Conservation (phyloP, 78 protist species). For the Dictyostelium capitatum region DNA sequence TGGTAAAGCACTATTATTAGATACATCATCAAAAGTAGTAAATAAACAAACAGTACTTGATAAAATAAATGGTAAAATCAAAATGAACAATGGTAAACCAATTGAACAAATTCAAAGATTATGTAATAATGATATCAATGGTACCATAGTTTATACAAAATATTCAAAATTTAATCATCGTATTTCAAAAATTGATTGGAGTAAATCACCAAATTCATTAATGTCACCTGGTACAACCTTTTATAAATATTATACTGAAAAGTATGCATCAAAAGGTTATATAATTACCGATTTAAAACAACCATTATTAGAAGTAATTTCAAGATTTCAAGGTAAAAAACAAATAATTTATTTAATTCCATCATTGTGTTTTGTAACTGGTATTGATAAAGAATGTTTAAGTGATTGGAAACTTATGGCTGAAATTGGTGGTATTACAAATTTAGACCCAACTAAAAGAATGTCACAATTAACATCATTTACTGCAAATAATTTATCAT, state of each 20-base stretch:
- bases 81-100: background rate
- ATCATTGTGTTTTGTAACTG: constrained; percentile 4
- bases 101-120: background rate
- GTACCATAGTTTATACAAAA: constrained; percentile 5
- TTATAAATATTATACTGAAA: background rate
- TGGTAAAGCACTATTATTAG: background rate
- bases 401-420: background rate
- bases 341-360: constrained; percentile 24
- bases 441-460: background rate
- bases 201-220: background rate
- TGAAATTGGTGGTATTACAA: background rate
- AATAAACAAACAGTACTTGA: background rate
- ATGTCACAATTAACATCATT: background rate
- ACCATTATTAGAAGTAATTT: background rate
- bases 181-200: background rate
- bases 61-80: background rate
- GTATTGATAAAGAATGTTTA: background rate
- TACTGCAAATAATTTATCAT: no score
- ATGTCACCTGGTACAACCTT: background rate
- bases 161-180: constrained; percentile 15
- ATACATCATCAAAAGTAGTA: background rate
- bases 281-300: background rate
- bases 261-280: background rate
- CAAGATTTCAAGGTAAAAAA: constrained; percentile 6
- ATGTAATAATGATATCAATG: no score